phyloP scores from a whole-genome alignment of 2,329 filamentous ascomycete species.

The Aspergillus ustus region DNA sequence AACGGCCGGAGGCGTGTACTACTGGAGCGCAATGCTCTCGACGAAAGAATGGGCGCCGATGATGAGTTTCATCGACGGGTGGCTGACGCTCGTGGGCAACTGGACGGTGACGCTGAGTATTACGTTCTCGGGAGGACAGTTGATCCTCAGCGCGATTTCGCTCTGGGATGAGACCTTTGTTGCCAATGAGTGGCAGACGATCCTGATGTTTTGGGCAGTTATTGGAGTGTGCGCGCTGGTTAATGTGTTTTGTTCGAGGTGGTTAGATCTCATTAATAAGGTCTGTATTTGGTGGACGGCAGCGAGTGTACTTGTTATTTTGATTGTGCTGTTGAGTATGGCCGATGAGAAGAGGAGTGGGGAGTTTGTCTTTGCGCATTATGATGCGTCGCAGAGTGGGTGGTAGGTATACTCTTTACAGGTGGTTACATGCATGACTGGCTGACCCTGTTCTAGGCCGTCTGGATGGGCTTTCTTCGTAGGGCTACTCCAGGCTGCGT shows the following conservation, averaged over 20 bases:
- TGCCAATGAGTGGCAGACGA: slow-evolving; percentile 70
- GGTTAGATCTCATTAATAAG: slow-evolving; percentile 72
- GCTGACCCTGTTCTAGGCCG: slow-evolving; percentile 48
- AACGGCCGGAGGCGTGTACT: slow-evolving; percentile 72
- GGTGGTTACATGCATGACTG: neutral
- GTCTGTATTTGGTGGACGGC: slow-evolving; percentile 75
- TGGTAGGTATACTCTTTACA: slow-evolving; percentile 50
- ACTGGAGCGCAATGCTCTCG: slow-evolving; percentile 71
- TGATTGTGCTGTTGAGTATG: slow-evolving; percentile 66
- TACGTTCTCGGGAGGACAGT: slow-evolving; percentile 73
- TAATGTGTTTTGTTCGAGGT: slow-evolving; percentile 67
- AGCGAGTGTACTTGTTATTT: slow-evolving; percentile 68
- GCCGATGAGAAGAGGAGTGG: slow-evolving; percentile 61
- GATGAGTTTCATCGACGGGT: slow-evolving; percentile 71
- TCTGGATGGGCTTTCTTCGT: slow-evolving; percentile 75
- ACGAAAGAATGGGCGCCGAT: slow-evolving; percentile 69
- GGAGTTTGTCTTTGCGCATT: slow-evolving; percentile 70
- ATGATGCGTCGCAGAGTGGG: slow-evolving; percentile 67
- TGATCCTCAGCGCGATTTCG: slow-evolving; percentile 70
- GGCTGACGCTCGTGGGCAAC: slow-evolving; percentile 74
- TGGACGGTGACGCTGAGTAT: slow-evolving; percentile 71
- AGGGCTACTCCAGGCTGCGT: slow-evolving; percentile 67
- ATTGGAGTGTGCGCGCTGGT: slow-evolving; percentile 67
- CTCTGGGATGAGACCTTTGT: slow-evolving; percentile 72
- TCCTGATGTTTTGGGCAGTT: slow-evolving; percentile 73